Percentiles rank a stretch among this genome's conserved stretches.
These are phyloP conservation scores for Leptoxyphium fumago DNA, from an alignment of 2,329 filamentous ascomycete genomes.

Conservation along the genomic window DNA sequence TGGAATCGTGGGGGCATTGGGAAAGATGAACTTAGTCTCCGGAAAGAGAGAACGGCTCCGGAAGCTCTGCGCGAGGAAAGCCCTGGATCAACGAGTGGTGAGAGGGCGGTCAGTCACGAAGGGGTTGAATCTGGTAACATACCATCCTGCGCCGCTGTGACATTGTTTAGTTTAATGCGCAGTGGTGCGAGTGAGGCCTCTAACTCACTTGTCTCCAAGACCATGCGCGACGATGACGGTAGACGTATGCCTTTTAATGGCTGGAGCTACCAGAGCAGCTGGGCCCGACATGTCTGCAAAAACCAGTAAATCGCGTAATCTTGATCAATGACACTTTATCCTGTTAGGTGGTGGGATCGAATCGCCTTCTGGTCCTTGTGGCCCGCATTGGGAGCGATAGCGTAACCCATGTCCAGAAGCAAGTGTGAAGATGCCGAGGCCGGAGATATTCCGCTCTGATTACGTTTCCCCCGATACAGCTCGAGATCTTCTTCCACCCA, in stretches of 20 bases:
- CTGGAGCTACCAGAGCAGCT: conserved; percentile 55
- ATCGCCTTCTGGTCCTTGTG: too few species aligned
- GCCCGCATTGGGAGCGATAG: too few species aligned
- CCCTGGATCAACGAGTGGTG: conserved; percentile 28
- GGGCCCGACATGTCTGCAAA: conserved; percentile 25
- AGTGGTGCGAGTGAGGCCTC: background rate
- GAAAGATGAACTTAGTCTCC: conserved; percentile 87
- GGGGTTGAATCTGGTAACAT: conserved; percentile 7
- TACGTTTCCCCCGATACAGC: too few species aligned
- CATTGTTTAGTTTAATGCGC: background rate
- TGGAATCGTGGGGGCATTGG: conserved; percentile 74
- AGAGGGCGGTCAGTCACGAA: background rate
- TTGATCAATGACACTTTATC: too few species aligned
- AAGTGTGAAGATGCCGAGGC: too few species aligned
- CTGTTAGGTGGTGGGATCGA: too few species aligned
- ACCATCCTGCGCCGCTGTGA: conserved; percentile 54
- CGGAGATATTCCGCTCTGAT: too few species aligned
- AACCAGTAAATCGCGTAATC: too few species aligned
- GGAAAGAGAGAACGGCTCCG: conserved; percentile 64
- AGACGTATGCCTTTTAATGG: conserved; percentile 71
- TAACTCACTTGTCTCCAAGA: conserved; percentile 56
- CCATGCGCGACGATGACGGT: conserved; percentile 93
- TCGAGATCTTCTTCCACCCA: too few species aligned
- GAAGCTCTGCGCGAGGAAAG: conserved; percentile 75
- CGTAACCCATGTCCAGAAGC: too few species aligned